phyloP scores from a whole-genome alignment of 306 rosid genomes.

The Malus sieversii region DNA sequence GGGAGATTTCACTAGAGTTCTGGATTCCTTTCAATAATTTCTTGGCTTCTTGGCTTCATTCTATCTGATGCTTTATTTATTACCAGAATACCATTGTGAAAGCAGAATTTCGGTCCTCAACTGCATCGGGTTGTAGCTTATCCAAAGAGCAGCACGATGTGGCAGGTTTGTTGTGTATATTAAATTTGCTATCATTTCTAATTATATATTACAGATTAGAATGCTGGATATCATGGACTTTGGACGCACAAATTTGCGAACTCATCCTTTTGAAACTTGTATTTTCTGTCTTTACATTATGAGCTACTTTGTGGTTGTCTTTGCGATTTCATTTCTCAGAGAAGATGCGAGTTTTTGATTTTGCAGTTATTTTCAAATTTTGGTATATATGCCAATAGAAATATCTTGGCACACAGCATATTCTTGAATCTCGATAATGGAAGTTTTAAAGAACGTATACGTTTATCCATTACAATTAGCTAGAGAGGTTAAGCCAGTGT shows the following conservation, averaged over 20 bases:
- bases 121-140: slow-evolving; percentile 55
- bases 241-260: not conserved
- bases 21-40: not conserved
- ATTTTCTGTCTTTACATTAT: not conserved
- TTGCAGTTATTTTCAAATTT: not conserved
- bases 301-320: not conserved
- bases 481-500: not conserved
- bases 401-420: not conserved
- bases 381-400: not conserved
- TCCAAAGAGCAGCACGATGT: slow-evolving; percentile 52
- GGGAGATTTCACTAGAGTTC: not conserved
- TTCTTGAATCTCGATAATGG: not conserved
- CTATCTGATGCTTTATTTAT: slow-evolving; percentile 6
- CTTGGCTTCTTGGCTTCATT: not conserved
- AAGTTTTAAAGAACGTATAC: not conserved
- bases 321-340: not conserved
- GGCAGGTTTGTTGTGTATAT: slow-evolving; percentile 43
- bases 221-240: not conserved
- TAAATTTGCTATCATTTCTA: not conserved
- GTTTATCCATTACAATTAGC: not conserved
- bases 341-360: not conserved
- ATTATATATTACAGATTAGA: not conserved
- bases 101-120: slow-evolving; percentile 48
- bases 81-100: slow-evolving; percentile 34
- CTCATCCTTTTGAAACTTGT: not conserved